Conservation (phyloP, 2,329 filamentous ascomycete species). For the Ophiostoma himal-ulmi region DNA sequence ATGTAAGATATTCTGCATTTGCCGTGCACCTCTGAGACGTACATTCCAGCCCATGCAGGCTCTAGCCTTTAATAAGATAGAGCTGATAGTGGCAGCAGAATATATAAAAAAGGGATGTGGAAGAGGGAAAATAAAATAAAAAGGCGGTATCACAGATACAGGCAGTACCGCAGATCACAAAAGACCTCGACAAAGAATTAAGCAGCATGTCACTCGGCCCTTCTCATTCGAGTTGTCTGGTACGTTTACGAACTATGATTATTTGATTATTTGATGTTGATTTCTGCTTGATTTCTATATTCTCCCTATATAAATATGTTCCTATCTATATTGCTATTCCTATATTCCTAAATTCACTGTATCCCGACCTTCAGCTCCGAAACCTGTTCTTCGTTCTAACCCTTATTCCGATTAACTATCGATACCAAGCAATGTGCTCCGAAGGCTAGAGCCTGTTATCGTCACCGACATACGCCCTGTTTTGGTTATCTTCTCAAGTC, state of each 20-base stretch:
- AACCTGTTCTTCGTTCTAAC: not conserved
- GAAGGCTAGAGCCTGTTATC: not conserved
- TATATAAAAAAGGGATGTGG: not conserved
- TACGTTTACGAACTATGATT: not conserved
- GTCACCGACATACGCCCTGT: not conserved
- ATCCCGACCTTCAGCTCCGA: not conserved
- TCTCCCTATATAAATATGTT: too few species aligned
- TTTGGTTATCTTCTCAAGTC: not conserved
- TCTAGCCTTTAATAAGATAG: constrained; percentile 18
- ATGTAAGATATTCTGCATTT: not conserved
- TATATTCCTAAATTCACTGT: not conserved
- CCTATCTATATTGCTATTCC: not conserved
- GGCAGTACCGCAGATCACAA: not conserved
- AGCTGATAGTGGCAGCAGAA: not conserved
- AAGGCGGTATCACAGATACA: constrained; percentile 10
- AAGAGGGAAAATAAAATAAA: not conserved
- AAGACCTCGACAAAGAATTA: not conserved
- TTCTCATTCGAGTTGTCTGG: not conserved
- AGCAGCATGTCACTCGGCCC: not conserved
- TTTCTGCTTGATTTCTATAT: too few species aligned
- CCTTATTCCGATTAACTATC: not conserved
- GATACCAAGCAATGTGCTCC: not conserved
- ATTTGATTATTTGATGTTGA: too few species aligned
- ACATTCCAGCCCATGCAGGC: constrained; percentile 20
- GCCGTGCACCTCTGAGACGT: not conserved